Conservation (phyloP, 495 filamentous ascomycete species). For the Xylaria venustula region DNA sequence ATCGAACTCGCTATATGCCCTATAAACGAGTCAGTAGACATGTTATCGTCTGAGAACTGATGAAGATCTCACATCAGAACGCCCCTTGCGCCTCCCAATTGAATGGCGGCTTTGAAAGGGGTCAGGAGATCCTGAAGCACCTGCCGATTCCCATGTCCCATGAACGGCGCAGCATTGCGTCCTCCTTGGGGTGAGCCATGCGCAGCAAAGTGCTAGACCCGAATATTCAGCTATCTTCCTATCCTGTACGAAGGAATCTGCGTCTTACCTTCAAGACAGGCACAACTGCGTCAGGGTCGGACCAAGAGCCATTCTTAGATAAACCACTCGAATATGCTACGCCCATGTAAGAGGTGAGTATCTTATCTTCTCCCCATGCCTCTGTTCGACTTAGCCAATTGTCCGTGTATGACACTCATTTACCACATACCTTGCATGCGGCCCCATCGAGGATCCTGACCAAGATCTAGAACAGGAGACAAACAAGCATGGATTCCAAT, state of each 20-base stretch:
- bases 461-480: slow-evolving; percentile 42
- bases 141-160: slow-evolving; percentile 37
- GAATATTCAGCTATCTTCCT: background rate
- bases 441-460: slow-evolving; percentile 42
- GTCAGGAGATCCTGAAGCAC: slow-evolving; percentile 36
- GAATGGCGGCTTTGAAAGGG: slow-evolving; percentile 40
- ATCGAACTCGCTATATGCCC: slow-evolving; percentile 41
- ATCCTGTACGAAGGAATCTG: background rate
- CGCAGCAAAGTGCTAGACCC: slow-evolving; percentile 39
- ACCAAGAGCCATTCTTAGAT: slow-evolving; percentile 40
- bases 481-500: slow-evolving; percentile 44
- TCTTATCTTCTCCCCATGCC: slow-evolving; percentile 45
- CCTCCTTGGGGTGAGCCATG: slow-evolving; percentile 37
- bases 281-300: slow-evolving; percentile 35
- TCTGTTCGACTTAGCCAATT: slow-evolving; percentile 18
- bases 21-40: slow-evolving; percentile 3
- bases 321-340: slow-evolving; percentile 38
- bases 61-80: slow-evolving; percentile 39
- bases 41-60: background rate
- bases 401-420: background rate
- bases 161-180: slow-evolving; percentile 39
- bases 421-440: slow-evolving; percentile 33
- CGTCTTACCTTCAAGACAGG: slow-evolving; percentile 35
- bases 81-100: slow-evolving; percentile 39
- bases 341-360: slow-evolving; percentile 41